Base-by-base conservation (phyloP, 2,329 filamentous ascomycete species). In the Fusarium hainanense region DNA sequence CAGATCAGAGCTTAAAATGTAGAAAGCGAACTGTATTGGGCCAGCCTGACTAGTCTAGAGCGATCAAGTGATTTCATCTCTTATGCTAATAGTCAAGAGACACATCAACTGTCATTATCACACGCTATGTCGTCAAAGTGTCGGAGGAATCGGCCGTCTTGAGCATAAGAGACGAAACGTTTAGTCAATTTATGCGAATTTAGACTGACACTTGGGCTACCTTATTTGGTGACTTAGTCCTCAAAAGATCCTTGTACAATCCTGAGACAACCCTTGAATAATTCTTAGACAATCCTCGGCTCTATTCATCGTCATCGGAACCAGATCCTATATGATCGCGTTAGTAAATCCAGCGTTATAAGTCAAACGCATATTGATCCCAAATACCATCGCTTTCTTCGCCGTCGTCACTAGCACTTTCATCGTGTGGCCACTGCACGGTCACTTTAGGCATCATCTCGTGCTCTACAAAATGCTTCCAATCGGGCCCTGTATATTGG, bases 401-500 rank as follows among this genome's bases (percentile, higher is more conserved):
- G 1, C 58, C 43, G 3, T 72, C 69, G 2, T 68, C 57, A 3
- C 65, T 66, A 2, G 70, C 66, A 10, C 8, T 71, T 41, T 69
- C 54, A 6, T 74, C 61, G 4, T 13, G 30, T 14, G 43, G 32
- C 54, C 65, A 68, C 5, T 48, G 27, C 27, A 72, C 69, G 10
- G 60, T 30, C 5, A 77, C 18, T 43, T 63, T 57, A 9, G 74
- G 59, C 10, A 70, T 72, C 44, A 78, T 65, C 14, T 79, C 76
- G 23, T 64, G 46, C 11, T 71, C 74, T 3, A 81, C 68, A 58
- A 78, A 82, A 27, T 78, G 74, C 54, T 68, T 77, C 75, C 79
- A 80, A 46, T 81, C 79, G 1, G 75, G 63, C 2, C 82, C 81
- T 2, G 73, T 76, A 51, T 81, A 81, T 21, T 76, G 56, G 14